A percentile compares a stretch with the other conserved stretches of the same genome.
Conservation (phyloP, 768 basidiomycete genomes). For the Leccinum uliginosum region DNA sequence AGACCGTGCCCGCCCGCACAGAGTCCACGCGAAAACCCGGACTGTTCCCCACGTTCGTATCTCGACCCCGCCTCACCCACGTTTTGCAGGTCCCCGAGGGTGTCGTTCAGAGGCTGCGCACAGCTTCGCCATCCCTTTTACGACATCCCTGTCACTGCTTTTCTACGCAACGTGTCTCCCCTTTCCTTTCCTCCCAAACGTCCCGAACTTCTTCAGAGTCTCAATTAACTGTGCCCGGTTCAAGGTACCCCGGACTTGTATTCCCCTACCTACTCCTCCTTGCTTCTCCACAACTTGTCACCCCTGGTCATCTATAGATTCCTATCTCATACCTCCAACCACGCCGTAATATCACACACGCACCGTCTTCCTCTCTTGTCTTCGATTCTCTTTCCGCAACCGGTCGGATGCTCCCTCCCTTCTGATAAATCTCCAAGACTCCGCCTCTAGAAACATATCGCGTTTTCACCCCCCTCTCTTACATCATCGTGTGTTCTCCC, state of each 20-base stretch:
- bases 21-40: slow-evolving; percentile 4
- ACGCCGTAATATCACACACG: slow-evolving; percentile 27
- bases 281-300: slow-evolving; percentile 17
- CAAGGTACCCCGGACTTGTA: slow-evolving; percentile 30
- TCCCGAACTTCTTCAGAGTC: slow-evolving; percentile 10
- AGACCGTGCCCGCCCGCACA: background rate
- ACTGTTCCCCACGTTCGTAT: slow-evolving; percentile 24
- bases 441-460: slow-evolving; percentile 18
- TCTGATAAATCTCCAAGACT: slow-evolving; percentile 20
- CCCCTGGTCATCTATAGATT: slow-evolving; percentile 22
- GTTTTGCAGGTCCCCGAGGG: slow-evolving; percentile 26
- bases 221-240: slow-evolving; percentile 23
- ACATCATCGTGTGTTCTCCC: slow-evolving; percentile 21
- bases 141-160: slow-evolving; percentile 21
- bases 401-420: slow-evolving; percentile 9
- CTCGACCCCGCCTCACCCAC: slow-evolving; percentile 21
- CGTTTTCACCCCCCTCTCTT: slow-evolving; percentile 8
- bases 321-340: slow-evolving; percentile 21
- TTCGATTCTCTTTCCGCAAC: slow-evolving; percentile 23
- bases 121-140: slow-evolving; percentile 23
- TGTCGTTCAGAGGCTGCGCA: slow-evolving; percentile 11
- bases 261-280: slow-evolving; percentile 12
- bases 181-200: slow-evolving; percentile 14
- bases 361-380: slow-evolving; percentile 13
- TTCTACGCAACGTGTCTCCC: slow-evolving; percentile 21